Evolutionary conservation across 148 eudicot genomes (phyloP).

Genomic region (Nepenthes mirabilis): DNA sequence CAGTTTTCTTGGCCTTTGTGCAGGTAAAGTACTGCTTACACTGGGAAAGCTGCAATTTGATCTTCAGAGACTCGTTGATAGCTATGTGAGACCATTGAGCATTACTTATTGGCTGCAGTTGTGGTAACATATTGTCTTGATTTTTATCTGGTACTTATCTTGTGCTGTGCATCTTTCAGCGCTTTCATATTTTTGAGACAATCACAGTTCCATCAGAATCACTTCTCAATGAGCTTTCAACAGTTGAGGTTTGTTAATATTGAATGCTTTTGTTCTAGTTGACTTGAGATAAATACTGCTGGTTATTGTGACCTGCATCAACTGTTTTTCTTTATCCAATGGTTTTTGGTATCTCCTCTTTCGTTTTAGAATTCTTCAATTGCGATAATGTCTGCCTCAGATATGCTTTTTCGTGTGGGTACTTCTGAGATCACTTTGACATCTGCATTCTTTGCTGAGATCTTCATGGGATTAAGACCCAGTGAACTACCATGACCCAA

Average conservation of each 20-base stretch:
- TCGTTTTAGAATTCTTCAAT: too few relatives aligned
- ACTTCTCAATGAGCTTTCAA: conserved; percentile 76
- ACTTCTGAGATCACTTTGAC: too few relatives aligned
- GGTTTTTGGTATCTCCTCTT: background rate
- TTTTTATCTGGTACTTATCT: conserved; percentile 6
- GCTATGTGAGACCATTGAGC: conserved; percentile 47
- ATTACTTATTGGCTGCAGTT: background rate
- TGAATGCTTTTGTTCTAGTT: background rate
- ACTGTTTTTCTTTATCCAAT: background rate
- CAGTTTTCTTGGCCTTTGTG: conserved; percentile 8
- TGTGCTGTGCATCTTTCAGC: conserved; percentile 35
- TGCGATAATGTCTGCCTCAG: too few relatives aligned
- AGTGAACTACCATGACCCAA: too few relatives aligned
- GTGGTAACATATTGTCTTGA: background rate
- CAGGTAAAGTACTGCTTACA: conserved; percentile 81
- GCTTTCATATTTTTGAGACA: conserved; percentile 69
- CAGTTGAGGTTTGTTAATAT: conserved; percentile 58
- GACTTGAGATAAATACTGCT: background rate
- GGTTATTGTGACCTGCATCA: conserved; percentile 1
- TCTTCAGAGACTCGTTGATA: conserved; percentile 80
- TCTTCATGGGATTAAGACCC: too few relatives aligned
- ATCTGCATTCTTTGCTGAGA: too few relatives aligned
- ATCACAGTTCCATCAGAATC: conserved; percentile 92
- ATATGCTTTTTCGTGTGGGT: too few relatives aligned
- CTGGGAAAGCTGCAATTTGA: conserved; percentile 82